phyloP scores from a whole-genome alignment of 148 eudicot genomes.

The Beta vulgaris region DNA sequence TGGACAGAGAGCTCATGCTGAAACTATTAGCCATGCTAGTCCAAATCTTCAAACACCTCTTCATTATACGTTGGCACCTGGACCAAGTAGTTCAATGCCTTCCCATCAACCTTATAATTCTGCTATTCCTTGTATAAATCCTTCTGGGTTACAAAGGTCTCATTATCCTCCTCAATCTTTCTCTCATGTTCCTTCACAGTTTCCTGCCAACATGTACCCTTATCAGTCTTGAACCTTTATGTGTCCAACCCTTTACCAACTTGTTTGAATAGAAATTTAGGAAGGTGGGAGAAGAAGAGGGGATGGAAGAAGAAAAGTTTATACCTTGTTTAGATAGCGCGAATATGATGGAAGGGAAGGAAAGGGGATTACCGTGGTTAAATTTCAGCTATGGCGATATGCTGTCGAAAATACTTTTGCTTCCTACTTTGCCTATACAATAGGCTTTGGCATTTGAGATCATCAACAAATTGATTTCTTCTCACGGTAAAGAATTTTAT shows the following conservation, averaged over 20 bases:
- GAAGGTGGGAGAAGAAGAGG: no score
- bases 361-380: no score
- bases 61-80: neutral
- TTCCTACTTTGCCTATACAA: no score
- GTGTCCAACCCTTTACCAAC: neutral
- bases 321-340: no score
- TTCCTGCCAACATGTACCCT: neutral
- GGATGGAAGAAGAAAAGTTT: no score
- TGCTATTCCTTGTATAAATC: neutral
- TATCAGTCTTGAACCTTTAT: neutral
- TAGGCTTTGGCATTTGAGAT: no score
- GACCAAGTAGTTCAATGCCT: slow-evolving; percentile 5
- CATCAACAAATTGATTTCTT: no score
- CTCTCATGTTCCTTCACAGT: neutral
- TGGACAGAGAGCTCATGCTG: neutral
- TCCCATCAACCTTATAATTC: slow-evolving; percentile 11
- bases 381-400: no score
- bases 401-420: no score
- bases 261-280: no score
- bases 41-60: slow-evolving; percentile 3
- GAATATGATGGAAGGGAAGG: no score
- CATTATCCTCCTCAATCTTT: neutral
- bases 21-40: neutral
- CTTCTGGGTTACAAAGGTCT: neutral
- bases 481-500: no score